Evolutionary conservation across 306 rosid species (phyloP).

Genomic region (Prunus mira): DNA sequence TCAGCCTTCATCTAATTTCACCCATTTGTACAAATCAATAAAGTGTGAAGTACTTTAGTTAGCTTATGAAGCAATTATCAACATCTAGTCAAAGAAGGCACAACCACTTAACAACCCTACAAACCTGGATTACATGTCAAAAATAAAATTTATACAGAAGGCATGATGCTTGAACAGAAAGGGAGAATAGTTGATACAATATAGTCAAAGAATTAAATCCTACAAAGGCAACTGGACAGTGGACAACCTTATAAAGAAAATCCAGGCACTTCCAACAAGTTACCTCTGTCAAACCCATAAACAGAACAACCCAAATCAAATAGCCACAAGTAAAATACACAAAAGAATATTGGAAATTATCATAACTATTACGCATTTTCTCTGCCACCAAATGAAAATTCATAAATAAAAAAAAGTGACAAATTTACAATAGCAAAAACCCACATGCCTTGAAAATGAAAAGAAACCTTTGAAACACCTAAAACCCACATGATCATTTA

Average conservation of each 20-base stretch:
- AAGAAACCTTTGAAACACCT: background rate
- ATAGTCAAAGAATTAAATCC: background rate
- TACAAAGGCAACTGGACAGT: background rate
- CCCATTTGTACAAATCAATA: background rate
- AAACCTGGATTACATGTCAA: background rate
- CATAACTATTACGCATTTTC: background rate
- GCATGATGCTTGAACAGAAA: background rate
- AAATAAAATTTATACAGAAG: background rate
- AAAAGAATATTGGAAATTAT: background rate
- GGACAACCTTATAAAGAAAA: background rate
- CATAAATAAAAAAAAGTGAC: background rate
- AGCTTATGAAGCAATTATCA: background rate
- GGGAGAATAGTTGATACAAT: background rate
- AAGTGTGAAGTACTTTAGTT: background rate
- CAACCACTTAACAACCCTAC: background rate
- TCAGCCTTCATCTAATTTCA: background rate
- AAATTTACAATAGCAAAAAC: background rate
- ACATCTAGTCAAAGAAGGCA: background rate
- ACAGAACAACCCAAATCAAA: background rate
- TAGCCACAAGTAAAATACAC: background rate
- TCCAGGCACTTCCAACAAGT: background rate
- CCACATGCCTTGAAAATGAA: background rate
- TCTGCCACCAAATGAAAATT: background rate
- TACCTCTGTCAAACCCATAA: too few relatives aligned
- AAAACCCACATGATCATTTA: background rate